Evolutionary conservation across 768 basidiomycete species (phyloP).

Genomic region (Phlebiopsis flavidoalba): DNA sequence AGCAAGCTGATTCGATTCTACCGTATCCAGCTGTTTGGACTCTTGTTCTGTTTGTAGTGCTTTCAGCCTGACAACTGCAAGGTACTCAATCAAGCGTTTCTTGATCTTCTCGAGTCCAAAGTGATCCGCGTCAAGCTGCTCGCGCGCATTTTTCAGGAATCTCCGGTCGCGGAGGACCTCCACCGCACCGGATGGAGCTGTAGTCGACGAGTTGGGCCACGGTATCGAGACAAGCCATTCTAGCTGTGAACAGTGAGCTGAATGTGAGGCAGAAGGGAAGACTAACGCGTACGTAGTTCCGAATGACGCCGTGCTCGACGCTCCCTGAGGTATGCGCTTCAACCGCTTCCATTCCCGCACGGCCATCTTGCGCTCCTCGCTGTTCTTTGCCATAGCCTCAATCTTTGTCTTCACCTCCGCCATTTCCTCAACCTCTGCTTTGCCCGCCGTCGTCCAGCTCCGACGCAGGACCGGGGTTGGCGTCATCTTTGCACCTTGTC

Average conservation of each 20-base stretch:
- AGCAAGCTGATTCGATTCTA: slow-evolving; percentile 3
- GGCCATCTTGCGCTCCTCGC: slow-evolving; percentile 79
- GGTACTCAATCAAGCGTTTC: slow-evolving; percentile 84
- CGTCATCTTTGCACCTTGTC: slow-evolving; percentile 2
- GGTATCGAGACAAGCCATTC: slow-evolving; percentile 88
- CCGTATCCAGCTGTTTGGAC: slow-evolving; percentile 12
- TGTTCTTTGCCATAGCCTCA: slow-evolving; percentile 65
- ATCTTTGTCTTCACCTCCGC: slow-evolving; percentile 67
- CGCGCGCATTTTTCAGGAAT: slow-evolving; percentile 67
- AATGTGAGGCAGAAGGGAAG: background rate
- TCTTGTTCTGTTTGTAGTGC: slow-evolving; percentile 27
- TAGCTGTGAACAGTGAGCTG: slow-evolving; percentile 40
- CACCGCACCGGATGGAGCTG: slow-evolving; percentile 20
- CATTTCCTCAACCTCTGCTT: slow-evolving; percentile 76
- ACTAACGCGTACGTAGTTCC: slow-evolving; percentile 60
- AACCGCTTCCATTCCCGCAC: slow-evolving; percentile 80
- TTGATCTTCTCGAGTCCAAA: slow-evolving; percentile 93
- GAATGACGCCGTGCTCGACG: slow-evolving; percentile 86
- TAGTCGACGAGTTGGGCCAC: slow-evolving; percentile 54
- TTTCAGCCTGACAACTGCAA: slow-evolving; percentile 73
- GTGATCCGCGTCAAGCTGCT: slow-evolving; percentile 85
- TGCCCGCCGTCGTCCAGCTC: slow-evolving; percentile 77
- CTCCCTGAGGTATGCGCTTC: slow-evolving; percentile 83
- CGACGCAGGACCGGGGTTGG: slow-evolving; percentile 22
- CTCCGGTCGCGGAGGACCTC: slow-evolving; percentile 43